Conservation (phyloP, 495 filamentous ascomycete genomes). For the Neohortaea acidophila region DNA sequence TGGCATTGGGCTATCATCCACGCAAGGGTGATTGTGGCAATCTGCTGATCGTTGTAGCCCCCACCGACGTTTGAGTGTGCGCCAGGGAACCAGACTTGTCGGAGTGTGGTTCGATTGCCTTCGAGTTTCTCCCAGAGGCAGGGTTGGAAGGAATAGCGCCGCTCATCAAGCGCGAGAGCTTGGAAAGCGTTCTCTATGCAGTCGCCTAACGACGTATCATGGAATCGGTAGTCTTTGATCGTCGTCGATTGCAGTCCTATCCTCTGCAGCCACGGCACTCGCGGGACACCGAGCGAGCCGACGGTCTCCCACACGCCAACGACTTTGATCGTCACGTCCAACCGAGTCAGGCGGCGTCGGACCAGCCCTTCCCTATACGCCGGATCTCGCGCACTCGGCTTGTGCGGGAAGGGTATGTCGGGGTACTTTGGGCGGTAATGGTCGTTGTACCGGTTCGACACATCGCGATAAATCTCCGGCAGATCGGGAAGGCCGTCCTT, state of each 20-base stretch:
- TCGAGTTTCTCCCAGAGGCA: conserved; percentile 44
- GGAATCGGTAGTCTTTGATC: conserved; percentile 40
- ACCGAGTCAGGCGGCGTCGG: conserved; percentile 22
- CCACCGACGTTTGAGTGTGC: conserved; percentile 54
- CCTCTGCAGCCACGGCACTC: conserved; percentile 23
- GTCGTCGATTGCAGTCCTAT: conserved; percentile 32
- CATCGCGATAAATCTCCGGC: conserved; percentile 49
- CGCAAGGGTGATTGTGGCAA: conserved; percentile 50
- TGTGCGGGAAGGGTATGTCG: conserved; percentile 40
- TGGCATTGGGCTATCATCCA: conserved; percentile 62
- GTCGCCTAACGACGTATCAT: conserved; percentile 42
- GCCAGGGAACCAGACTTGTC: conserved; percentile 61
- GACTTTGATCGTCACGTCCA: conserved; percentile 26
- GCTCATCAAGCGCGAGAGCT: conserved; percentile 58
- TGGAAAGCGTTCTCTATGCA: conserved; percentile 56
- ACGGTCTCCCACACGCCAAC: conserved; percentile 31
- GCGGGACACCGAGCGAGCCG: conserved; percentile 23
- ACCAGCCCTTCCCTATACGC: conserved; percentile 24
- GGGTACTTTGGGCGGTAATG: conserved; percentile 42
- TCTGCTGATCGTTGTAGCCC: conserved; percentile 40
- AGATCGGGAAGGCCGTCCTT: conserved; percentile 47
- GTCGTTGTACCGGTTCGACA: conserved; percentile 39
- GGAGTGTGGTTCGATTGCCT: conserved; percentile 31
- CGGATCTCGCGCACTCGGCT: conserved; percentile 34
- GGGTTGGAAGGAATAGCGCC: conserved; percentile 46